Evolutionary conservation across 176 grass and related monocot genomes (phyloP).

Genomic region (Bothriochloa decipiens): DNA sequence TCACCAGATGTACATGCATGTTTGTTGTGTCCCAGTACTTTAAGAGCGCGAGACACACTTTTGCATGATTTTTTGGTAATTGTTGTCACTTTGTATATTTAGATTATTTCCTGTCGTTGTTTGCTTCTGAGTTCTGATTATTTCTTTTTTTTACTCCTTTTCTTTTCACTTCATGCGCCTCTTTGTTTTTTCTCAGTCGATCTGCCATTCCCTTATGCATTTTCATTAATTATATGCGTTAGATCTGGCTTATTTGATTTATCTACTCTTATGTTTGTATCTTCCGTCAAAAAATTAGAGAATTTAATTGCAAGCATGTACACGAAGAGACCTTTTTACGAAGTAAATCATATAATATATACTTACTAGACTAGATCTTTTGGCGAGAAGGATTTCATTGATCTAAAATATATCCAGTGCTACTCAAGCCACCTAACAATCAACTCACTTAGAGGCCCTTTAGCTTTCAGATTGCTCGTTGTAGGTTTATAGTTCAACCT

Average conservation of each 20-base stretch:
- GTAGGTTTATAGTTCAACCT: background rate
- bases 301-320: background rate
- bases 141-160: background rate
- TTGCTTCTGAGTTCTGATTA: background rate
- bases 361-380: conserved; percentile 9
- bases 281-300: background rate
- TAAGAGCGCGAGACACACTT: background rate
- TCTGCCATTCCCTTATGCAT: background rate
- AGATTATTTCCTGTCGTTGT: background rate
- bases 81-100: background rate
- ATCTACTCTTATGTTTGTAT: background rate
- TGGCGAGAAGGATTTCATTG: background rate
- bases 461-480: background rate
- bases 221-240: background rate
- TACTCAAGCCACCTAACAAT: background rate
- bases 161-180: background rate
- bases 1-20: background rate
- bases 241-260: background rate
- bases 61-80: background rate
- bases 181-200: conserved; percentile 1
- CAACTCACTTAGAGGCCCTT: background rate
- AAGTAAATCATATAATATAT: background rate
- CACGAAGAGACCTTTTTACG: background rate
- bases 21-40: background rate
- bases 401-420: background rate